Conservation (phyloP, 352 stramenopile species). For the Paralagenidium karlingii region DNA sequence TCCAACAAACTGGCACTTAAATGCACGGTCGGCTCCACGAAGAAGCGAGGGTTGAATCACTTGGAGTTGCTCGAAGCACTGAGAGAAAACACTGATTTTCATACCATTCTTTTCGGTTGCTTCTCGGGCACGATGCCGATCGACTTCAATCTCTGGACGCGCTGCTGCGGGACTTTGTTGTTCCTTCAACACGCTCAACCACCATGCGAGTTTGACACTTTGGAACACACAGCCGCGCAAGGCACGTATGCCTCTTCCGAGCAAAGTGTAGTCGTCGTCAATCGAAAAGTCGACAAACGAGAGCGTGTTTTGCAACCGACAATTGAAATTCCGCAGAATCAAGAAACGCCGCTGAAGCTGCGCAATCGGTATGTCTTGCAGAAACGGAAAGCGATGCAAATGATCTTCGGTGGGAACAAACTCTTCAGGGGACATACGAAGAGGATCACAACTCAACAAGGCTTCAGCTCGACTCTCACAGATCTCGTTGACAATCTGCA, state of each 20-base stretch:
- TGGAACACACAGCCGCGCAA: slow-evolving; percentile 75
- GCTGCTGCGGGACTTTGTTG: slow-evolving; percentile 69
- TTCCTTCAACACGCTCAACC: slow-evolving; percentile 78
- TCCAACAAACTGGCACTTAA: slow-evolving; percentile 87
- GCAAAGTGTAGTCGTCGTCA: slow-evolving; percentile 35
- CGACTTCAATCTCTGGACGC: slow-evolving; percentile 74
- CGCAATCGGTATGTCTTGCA: slow-evolving; percentile 30
- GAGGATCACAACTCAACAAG: slow-evolving; percentile 59
- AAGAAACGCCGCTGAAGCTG: slow-evolving; percentile 69
- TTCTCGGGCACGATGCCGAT: slow-evolving; percentile 64
- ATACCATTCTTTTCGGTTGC: slow-evolving; percentile 37
- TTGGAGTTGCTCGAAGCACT: slow-evolving; percentile 81
- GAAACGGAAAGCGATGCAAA: slow-evolving; percentile 26
- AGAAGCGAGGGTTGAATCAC: slow-evolving; percentile 72
- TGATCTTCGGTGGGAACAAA: slow-evolving; percentile 61
- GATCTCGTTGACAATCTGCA: slow-evolving; percentile 75
- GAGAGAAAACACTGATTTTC: slow-evolving; percentile 72
- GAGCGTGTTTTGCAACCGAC: slow-evolving; percentile 69
- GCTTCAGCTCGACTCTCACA: slow-evolving; percentile 68
- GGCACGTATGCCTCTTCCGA: slow-evolving; percentile 36
- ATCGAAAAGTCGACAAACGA: slow-evolving; percentile 78
- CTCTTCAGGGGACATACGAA: slow-evolving; percentile 76
- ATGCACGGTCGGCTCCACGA: slow-evolving; percentile 73
- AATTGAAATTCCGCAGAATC: slow-evolving; percentile 82
- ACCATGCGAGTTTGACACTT: slow-evolving; percentile 82